Percentiles rank a stretch among this genome's conserved stretches.
These are phyloP conservation scores for Starmerella floricola DNA, from an alignment of 805 yeast species.

Conservation along the genomic window DNA sequence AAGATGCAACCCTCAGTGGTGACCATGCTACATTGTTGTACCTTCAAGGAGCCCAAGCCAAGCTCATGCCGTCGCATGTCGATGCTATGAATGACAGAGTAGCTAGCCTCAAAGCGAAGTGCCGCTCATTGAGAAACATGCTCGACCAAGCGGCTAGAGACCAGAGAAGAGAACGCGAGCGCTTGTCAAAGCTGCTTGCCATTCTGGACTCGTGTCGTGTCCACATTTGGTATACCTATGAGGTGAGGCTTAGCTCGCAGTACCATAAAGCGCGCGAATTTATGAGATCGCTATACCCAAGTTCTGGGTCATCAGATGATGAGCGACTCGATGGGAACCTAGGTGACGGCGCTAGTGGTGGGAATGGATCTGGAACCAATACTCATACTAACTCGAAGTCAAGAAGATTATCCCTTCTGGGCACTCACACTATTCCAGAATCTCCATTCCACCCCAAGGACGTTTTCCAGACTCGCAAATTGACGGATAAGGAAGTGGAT, in stretches of 20 bases:
- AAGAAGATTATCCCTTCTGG: conserved; percentile 24
- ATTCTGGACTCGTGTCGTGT: conserved; percentile 14
- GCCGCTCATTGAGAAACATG: conserved; percentile 5
- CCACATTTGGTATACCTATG: conserved; percentile 23
- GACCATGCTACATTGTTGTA: conserved; percentile 11
- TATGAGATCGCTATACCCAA: conserved; percentile 12
- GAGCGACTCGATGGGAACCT: conserved; percentile 3
- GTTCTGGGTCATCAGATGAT: not conserved
- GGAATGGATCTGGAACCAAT: not conserved
- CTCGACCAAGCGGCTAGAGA: conserved; percentile 14
- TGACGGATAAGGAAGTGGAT: conserved; percentile 29
- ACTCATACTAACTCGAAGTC: conserved; percentile 9
- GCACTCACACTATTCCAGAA: conserved; percentile 22
- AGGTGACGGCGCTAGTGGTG: not conserved
- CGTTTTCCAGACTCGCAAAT: conserved; percentile 24
- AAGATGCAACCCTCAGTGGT: conserved; percentile 17
- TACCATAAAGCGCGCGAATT: conserved; percentile 12
- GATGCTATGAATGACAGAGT: conserved; percentile 1
- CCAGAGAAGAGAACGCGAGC: conserved; percentile 11
- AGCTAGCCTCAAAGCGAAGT: not conserved
- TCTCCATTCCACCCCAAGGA: conserved; percentile 26
- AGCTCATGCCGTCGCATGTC: not conserved
- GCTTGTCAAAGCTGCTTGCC: conserved; percentile 10
- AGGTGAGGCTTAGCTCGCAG: conserved; percentile 16
- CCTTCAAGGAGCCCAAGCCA: conserved; percentile 2